A percentile compares a stretch with the other conserved stretches of the same genome.
Evolutionary conservation across 768 basidiomycete genomes (phyloP).

Genomic region (Gelatoporia subvermispora): DNA sequence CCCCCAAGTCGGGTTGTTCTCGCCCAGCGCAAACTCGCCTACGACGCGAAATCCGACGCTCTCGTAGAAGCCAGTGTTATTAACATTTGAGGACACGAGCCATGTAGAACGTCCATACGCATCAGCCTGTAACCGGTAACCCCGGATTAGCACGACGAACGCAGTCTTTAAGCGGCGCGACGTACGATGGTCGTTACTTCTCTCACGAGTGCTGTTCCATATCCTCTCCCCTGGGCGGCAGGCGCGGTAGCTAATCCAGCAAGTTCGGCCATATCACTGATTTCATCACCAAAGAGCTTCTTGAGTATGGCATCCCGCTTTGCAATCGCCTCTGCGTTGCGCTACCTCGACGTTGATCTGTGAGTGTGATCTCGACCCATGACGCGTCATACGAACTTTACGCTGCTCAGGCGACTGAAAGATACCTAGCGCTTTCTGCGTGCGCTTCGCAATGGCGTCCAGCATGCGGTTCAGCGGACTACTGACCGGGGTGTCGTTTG

Average conservation of each 20-base stretch:
- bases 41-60: constrained; percentile 9
- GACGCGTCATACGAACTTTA: too few relatives aligned
- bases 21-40: constrained; percentile 6
- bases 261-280: neutral
- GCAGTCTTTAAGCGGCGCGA: too few relatives aligned
- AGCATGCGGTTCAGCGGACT: too few relatives aligned
- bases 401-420: neutral
- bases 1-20: constrained; percentile 11
- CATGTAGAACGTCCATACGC: constrained; percentile 6
- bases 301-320: neutral
- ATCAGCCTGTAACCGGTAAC: constrained; percentile 12
- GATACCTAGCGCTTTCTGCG: too few relatives aligned
- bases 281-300: neutral
- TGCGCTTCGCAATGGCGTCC: too few relatives aligned
- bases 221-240: constrained; percentile 1
- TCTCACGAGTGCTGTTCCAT: neutral
- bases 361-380: neutral
- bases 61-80: constrained; percentile 15
- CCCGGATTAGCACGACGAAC: neutral
- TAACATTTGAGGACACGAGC: constrained; percentile 7
- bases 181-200: too few relatives aligned
- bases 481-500: too few relatives aligned
- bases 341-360: neutral
- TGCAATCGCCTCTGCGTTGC: neutral
- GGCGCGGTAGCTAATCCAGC: neutral